Base-by-base conservation (phyloP, 805 yeast species). In the Metschnikowia bowlesiae region DNA sequence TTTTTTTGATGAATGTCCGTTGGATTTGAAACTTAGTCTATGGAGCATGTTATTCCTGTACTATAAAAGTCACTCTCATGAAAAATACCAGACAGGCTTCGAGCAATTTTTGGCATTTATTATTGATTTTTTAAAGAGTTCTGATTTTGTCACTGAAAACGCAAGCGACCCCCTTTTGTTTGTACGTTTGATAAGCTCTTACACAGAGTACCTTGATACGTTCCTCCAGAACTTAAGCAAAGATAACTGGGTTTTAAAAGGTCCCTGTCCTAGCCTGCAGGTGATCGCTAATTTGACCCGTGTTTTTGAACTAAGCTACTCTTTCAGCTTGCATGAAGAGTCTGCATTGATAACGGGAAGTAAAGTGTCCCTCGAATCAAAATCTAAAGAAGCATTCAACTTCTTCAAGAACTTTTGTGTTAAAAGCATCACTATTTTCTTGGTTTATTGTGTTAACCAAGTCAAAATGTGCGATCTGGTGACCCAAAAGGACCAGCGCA, bases 1-100 rank as follows among this genome's bases (percentile, higher is more conserved):
- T 10, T 89, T 92, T 60, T 70, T 94, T 13, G 67, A 72, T 2
- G 72, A 70, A 10, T 82, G 95, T 0, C 81, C 94, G 0, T 70
- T 85, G 22, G 84, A 81, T 22, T 76, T 89, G 62, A 80, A 80
- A 49, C 68, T 90, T 36, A 83, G 84, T 48, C 67, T 94, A 2
- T 91, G 97, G 96, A 81, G 80, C 32, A 75, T 85, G 26, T 69
- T 91, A 14, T 74, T 89, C 44, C 80, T 78, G 54, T 76, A 77
- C 49, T 87, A 85, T 57, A 62, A 60, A 22, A 62, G 59, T 8
- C 58, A 55, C 13, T 53, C 62, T 22, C 39, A 66, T 2, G 64
- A 64, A 0, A 71, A 75, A 26, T 73, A 76, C 33, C 70, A 75
- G 37, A 56, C 59, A 14, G 83, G 87, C 0, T 78, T 85, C 55